Evolutionary conservation across 768 basidiomycete species (phyloP), one percentile per base, ranked within the genome.

Genomic region (Lyophyllum shimeji): DNA sequence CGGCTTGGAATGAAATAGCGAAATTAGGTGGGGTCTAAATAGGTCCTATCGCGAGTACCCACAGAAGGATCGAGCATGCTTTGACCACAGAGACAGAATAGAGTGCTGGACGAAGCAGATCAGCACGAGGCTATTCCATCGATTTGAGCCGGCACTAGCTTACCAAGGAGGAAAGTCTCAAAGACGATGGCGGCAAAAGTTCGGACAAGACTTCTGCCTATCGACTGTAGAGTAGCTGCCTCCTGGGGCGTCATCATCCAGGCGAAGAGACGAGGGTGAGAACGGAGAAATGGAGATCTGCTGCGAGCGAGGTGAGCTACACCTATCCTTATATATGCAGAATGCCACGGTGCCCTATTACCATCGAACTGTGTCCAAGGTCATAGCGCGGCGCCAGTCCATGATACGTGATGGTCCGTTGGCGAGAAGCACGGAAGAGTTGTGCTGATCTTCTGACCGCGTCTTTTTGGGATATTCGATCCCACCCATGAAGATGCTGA

Each of bases 181-280:
- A 57, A 24, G 8, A 52, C 40, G 42, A 57, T 52, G 27, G 51
- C 51, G 9, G 56, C 56, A 34, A 57, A 57, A n/a, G 51, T 47
- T 37, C 52, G 40, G 11, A 50, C 27, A 4, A 57, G 46, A n/a
- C 42, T 46, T 24, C 44, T 47, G 17, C 51, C 56, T n/a, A 57
- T 53, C 13, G 39, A 15, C 17, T 43, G 39, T 9, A 57, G 46
- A 9, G 40, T 40, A 1, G 20, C 15, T 23, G 50, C 25, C 39
- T 57, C 56, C 44, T 57, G 46, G 15, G 56, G 56, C 8, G 51
- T 48, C 56, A 57, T 57, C n/a, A 4, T 3, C 12, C 24, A 45
- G 33, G 23, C 25, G 33, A 29, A 20, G 40, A 42, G 20, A 6
- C 20, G 40, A 24, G 43, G 43, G n/a, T 37, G 8, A 8, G 31